Conservation (phyloP, 106 monocot species). For the Iris macrosiphon region DNA sequence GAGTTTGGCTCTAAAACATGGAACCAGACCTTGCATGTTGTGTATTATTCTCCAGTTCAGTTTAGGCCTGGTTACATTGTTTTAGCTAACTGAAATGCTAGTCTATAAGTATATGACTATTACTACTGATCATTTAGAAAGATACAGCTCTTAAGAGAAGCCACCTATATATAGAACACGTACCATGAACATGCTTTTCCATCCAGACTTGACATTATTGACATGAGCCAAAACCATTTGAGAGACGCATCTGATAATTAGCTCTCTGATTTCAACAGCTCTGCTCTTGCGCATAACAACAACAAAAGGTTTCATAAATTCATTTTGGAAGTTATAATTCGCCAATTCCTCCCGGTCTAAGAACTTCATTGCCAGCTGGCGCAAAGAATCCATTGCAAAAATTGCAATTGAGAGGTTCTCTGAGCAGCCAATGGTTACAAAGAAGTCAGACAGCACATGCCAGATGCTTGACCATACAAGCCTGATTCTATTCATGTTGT, state of each 20-base stretch:
- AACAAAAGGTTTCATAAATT: constrained; percentile 98
- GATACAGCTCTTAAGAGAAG: too few species aligned
- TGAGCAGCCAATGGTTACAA: constrained; percentile 91
- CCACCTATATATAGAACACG: too few species aligned
- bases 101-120: too few species aligned
- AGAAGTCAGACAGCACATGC: constrained; percentile 89
- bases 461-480: constrained; percentile 93
- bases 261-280: constrained; percentile 93
- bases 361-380: constrained; percentile 95
- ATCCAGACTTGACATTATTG: constrained; percentile 89
- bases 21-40: too few species aligned
- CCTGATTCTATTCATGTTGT: constrained; percentile 89
- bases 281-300: constrained; percentile 94
- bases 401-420: constrained; percentile 95
- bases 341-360: constrained; percentile 89
- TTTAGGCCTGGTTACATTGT: too few species aligned
- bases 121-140: too few species aligned
- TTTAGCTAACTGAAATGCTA: too few species aligned
- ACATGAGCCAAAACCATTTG: constrained; percentile 96
- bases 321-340: constrained; percentile 98
- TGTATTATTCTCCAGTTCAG: too few species aligned
- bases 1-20: too few species aligned
- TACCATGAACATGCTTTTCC: constrained; percentile 99
- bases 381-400: constrained; percentile 97
- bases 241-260: constrained; percentile 91